Conservation (phyloP, 768 basidiomycete genomes). For the Megacollybia marginata region DNA sequence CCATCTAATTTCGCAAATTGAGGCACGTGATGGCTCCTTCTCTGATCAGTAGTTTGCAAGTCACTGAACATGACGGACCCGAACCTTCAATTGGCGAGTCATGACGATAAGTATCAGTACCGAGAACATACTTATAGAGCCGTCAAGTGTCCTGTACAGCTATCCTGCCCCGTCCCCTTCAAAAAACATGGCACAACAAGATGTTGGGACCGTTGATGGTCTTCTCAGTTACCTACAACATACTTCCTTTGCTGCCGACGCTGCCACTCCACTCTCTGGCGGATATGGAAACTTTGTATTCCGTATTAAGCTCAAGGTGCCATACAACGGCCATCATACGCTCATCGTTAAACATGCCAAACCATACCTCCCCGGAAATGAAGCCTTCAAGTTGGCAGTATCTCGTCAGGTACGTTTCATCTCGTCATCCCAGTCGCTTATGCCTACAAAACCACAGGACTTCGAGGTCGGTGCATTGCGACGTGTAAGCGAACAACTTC, state of each 20-base stretch:
- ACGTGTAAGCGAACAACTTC: constrained; percentile 30
- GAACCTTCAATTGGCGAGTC: too few species aligned
- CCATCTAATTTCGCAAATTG: too few species aligned
- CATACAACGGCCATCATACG: constrained; percentile 35
- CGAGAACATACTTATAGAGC: too few species aligned
- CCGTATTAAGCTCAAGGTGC: constrained; percentile 36
- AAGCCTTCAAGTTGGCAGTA: constrained; percentile 25
- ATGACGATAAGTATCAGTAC: too few species aligned
- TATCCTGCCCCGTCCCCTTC: too few species aligned
- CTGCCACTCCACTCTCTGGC: constrained; percentile 36
- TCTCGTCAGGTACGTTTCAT: constrained; percentile 43
- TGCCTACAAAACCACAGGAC: neutral
- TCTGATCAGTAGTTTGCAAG: too few species aligned
- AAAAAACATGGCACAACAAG: neutral
- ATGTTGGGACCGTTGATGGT: constrained; percentile 1
- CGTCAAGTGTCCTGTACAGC: too few species aligned
- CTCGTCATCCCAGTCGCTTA: neutral
- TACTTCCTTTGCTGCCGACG: constrained; percentile 40
- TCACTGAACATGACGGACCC: too few species aligned
- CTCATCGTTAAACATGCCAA: constrained; percentile 55
- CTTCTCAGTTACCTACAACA: constrained; percentile 32
- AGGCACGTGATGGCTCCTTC: too few species aligned
- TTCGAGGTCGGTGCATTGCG: constrained; percentile 36
- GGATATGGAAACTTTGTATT: constrained; percentile 53
- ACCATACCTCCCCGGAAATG: constrained; percentile 23